Evolutionary conservation across 2,329 filamentous ascomycete genomes (phyloP), one percentile per base, ranked within the genome.

Genomic region (Penicillium polonicum): DNA sequence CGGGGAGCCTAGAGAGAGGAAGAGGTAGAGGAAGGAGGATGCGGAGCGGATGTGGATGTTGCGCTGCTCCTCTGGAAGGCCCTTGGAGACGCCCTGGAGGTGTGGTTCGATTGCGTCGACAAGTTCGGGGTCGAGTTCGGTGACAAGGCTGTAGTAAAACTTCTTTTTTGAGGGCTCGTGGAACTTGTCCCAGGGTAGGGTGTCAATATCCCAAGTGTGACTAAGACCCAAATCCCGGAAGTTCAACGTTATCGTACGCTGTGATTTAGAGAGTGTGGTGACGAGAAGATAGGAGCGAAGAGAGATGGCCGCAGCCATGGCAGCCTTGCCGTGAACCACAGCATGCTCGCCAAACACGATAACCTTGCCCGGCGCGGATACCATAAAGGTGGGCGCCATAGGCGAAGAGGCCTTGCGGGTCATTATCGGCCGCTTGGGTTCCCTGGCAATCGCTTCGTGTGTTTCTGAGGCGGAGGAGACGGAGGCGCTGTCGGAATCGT

Each of bases 271-370:
- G 46, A 96, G 85, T 15, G 93, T 90, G 17, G 92, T 96, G 72
- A 97, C 93, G 69, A 96, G 92, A 49, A 99, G 89, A 74, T 97
- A 99, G 44, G 94, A 97, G 66, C 94, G 89, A 29, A 99, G 84
- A 29, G 94, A 96, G 58, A 99, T 95, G 31, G 94, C 88, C 25
- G 94, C 95, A 52, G 94, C 94, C 75, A 99, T 93, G 58, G 94
- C 93, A 65, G 92, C 87, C 88, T 97, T 97, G 71, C 92, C 92
- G 72, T 99, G 87, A 21, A 99, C 94, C n/a, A 97, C 94, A 2
- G 94, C 90, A 79, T 99, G 94, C 76, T 99, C 94, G 65, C 94
- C 94, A 78, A 93, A 97, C 52, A 97, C 91, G 74, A 99, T 99
- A 71, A 97, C 94, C 75, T 99, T 99, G 63, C 93, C 95, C 0